A percentile compares a stretch with the other conserved stretches of the same genome.
Evolutionary conservation across 2,329 filamentous ascomycete genomes (phyloP).

Genomic region (Cryphonectria naterciae): DNA sequence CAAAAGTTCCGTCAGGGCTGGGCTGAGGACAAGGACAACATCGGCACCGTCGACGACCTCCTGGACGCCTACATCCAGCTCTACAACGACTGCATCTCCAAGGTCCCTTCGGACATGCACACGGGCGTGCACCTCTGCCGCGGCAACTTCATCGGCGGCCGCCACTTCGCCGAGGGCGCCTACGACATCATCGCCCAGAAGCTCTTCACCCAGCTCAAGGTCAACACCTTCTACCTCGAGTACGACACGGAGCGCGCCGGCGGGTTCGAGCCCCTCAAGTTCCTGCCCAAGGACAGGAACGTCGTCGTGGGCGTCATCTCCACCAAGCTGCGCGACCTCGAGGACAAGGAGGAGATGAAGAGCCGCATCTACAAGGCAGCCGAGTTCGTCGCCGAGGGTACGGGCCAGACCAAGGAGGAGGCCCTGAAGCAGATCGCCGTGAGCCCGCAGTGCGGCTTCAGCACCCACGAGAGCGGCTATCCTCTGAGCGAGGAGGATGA

Average conservation of each 20-base stretch:
- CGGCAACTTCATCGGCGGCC: slow-evolving; percentile 67
- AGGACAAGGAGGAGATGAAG: slow-evolving; percentile 68
- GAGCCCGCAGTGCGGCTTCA: slow-evolving; percentile 75
- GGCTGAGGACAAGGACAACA: slow-evolving; percentile 69
- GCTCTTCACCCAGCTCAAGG: slow-evolving; percentile 65
- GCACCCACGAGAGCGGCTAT: slow-evolving; percentile 75
- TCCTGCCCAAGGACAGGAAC: slow-evolving; percentile 63
- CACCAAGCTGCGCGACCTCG: slow-evolving; percentile 64
- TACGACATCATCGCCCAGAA: slow-evolving; percentile 71
- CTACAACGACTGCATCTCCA: slow-evolving; percentile 73
- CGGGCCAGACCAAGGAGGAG: slow-evolving; percentile 65
- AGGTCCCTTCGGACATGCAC: slow-evolving; percentile 71
- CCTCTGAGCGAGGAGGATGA: slow-evolving; percentile 70
- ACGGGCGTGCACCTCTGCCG: slow-evolving; percentile 77
- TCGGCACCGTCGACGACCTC: slow-evolving; percentile 69
- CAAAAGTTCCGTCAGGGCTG: slow-evolving; percentile 73
- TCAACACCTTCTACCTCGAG: slow-evolving; percentile 71
- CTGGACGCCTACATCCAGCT: slow-evolving; percentile 76
- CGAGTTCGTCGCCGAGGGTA: slow-evolving; percentile 71
- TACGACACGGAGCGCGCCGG: slow-evolving; percentile 69
- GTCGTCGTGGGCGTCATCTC: slow-evolving; percentile 68
- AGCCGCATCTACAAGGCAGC: slow-evolving; percentile 62
- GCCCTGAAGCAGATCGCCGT: slow-evolving; percentile 70
- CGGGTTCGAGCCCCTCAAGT: slow-evolving; percentile 67
- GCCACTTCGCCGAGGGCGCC: slow-evolving; percentile 68